phyloP scores from a whole-genome alignment of 257 asterid genomes.

The Solanum pennellii region DNA sequence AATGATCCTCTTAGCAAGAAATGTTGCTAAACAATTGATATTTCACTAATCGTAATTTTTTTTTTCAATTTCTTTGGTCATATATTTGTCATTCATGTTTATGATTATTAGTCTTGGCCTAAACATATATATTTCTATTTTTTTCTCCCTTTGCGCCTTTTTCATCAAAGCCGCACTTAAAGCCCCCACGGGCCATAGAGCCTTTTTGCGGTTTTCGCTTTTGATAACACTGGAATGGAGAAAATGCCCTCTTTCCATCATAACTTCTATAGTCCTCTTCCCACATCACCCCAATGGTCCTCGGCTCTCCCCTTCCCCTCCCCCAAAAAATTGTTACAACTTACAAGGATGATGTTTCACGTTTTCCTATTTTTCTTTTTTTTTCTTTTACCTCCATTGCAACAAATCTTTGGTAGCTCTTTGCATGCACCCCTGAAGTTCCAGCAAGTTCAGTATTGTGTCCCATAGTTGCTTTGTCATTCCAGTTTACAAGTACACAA shows the following conservation, averaged over 20 bases:
- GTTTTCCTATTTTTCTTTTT: neutral
- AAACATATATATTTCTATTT: too few species aligned
- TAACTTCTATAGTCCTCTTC: neutral
- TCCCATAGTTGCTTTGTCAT: neutral
- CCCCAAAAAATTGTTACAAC: neutral
- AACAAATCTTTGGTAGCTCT: neutral
- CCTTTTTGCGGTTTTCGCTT: too few species aligned
- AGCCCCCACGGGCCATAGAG: too few species aligned
- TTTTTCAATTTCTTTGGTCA: too few species aligned
- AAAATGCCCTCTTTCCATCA: neutral
- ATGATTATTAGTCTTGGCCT: too few species aligned
- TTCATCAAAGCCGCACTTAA: too few species aligned
- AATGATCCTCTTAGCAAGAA: too few species aligned
- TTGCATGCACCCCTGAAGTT: neutral
- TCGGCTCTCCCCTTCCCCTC: neutral
- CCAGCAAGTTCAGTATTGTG: neutral
- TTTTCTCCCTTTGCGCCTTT: too few species aligned
- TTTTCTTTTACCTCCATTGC: neutral
- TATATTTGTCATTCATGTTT: too few species aligned
- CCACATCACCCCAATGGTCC: neutral
- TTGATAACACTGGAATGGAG: neutral
- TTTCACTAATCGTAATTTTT: too few species aligned
- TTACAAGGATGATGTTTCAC: neutral
- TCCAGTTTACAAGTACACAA: neutral
- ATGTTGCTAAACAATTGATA: too few species aligned